These are phyloP conservation scores for Tetracentron sinense DNA, from an alignment of 164 flowering plant species.

Conservation along the genomic window DNA sequence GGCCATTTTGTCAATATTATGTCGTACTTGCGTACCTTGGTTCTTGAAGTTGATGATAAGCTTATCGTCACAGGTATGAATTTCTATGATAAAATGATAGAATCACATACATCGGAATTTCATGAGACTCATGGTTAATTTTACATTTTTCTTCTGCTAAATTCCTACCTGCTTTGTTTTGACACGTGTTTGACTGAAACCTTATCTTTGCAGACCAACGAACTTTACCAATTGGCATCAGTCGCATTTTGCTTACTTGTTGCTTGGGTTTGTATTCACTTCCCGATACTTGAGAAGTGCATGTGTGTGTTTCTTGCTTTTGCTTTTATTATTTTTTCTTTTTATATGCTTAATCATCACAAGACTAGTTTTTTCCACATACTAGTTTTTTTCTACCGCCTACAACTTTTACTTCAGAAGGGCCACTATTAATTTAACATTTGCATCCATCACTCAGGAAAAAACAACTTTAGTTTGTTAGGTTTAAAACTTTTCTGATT, in stretches of 20 bases:
- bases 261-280: slow-evolving; percentile 83
- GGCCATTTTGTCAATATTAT: slow-evolving; percentile 59
- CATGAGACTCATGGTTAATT: background rate
- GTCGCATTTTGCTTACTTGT: slow-evolving; percentile 97
- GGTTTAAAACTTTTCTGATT: too few relatives aligned
- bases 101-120: background rate
- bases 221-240: slow-evolving; percentile 90
- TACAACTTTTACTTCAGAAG: too few relatives aligned
- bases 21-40: slow-evolving; percentile 88
- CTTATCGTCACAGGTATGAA: slow-evolving; percentile 76
- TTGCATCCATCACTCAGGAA: background rate
- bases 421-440: background rate
- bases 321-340: background rate
- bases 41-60: slow-evolving; percentile 91
- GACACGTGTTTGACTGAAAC: background rate
- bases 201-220: slow-evolving; percentile 72
- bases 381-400: too few relatives aligned
- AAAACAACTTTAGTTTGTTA: too few relatives aligned
- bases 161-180: background rate
- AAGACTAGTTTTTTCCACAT: too few relatives aligned
- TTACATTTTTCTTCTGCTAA: background rate
- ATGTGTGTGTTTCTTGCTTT: background rate
- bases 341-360: background rate
- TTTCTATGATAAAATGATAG: background rate
- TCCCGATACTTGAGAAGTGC: slow-evolving; percentile 10